Evolutionary conservation across 164 flowering plant species (phyloP).

Genomic region (Nymphaea colorata): DNA sequence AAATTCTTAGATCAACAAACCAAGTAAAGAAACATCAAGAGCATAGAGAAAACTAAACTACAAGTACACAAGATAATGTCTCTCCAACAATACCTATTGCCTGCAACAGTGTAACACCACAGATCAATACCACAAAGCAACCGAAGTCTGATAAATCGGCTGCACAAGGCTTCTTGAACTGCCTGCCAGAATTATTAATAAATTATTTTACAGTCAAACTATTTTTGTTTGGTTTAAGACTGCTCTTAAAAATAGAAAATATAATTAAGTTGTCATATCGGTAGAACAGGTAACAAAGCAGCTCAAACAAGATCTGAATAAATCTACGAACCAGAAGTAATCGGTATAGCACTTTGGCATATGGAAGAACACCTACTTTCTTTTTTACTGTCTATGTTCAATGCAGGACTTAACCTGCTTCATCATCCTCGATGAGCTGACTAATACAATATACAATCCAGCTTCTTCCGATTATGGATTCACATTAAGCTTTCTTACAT

Average conservation of each 20-base stretch:
- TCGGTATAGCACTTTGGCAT: too few species aligned
- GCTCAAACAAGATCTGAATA: too few species aligned
- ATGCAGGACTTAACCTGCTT: too few species aligned
- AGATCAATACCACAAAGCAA: constrained; percentile 58
- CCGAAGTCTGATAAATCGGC: constrained; percentile 83
- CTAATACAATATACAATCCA: too few species aligned
- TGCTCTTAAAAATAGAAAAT: too few species aligned
- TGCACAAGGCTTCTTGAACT: constrained; percentile 72
- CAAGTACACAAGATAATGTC: background rate
- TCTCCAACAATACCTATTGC: constrained; percentile 47
- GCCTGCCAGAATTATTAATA: constrained; percentile 68
- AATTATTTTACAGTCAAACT: background rate
- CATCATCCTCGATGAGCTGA: too few species aligned
- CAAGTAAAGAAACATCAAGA: background rate
- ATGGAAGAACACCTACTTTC: too few species aligned
- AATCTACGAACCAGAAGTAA: too few species aligned
- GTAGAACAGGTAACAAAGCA: background rate
- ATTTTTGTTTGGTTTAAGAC: background rate
- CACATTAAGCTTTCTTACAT: too few species aligned
- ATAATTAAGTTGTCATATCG: background rate
- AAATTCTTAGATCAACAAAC: background rate
- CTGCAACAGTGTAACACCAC: constrained; percentile 61
- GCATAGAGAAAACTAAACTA: background rate
- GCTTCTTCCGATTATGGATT: too few species aligned
- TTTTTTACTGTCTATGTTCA: too few species aligned